Percentiles rank a stretch among this genome's conserved stretches.
Conservation (phyloP, 805 yeast species). For the Kluyveromyces wickerhamii region DNA sequence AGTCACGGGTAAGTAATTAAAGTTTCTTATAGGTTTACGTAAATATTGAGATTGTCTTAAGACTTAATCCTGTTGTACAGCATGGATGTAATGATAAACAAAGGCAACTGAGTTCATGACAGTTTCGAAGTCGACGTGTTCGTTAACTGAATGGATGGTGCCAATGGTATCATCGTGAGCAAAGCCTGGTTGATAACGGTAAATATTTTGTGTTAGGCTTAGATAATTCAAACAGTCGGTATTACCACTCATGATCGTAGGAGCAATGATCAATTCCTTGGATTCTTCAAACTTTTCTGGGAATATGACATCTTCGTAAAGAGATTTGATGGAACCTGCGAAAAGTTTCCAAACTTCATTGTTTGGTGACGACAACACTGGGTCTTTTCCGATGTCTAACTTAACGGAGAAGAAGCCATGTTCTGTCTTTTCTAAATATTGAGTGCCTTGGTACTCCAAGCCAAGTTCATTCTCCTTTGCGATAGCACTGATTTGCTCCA, state of each 20-base stretch:
- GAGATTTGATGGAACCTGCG: conserved; percentile 54
- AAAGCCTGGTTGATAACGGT: conserved; percentile 47
- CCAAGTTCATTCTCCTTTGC: conserved; percentile 42
- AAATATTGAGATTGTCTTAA: too few relatives aligned
- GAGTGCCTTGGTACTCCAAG: conserved; percentile 32
- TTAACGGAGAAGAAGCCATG: conserved; percentile 38
- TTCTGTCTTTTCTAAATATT: conserved; percentile 13
- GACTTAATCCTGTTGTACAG: conserved; percentile 6
- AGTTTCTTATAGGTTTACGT: too few relatives aligned
- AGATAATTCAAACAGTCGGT: conserved; percentile 66
- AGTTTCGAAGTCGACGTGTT: conserved; percentile 17
- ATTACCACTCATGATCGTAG: conserved; percentile 57
- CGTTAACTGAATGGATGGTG: conserved; percentile 19
- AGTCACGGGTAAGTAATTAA: too few relatives aligned
- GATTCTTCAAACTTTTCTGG: conserved; percentile 13
- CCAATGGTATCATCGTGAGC: conserved; percentile 15
- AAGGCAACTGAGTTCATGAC: conserved; percentile 19
- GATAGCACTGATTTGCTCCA: conserved; percentile 29
- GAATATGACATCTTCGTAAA: conserved; percentile 44
- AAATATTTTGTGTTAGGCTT: conserved; percentile 53
- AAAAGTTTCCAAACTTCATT: conserved; percentile 46
- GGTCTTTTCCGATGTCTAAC: conserved; percentile 28
- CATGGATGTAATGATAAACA: conserved; percentile 17
- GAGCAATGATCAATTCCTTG: conserved; percentile 36
- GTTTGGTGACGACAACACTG: conserved; percentile 48